Percentiles rank a stretch among this genome's conserved stretches.
These are phyloP conservation scores for Nannochloris sp. DNA, from an alignment of 139 green algal genomes.

Conservation along the genomic window DNA sequence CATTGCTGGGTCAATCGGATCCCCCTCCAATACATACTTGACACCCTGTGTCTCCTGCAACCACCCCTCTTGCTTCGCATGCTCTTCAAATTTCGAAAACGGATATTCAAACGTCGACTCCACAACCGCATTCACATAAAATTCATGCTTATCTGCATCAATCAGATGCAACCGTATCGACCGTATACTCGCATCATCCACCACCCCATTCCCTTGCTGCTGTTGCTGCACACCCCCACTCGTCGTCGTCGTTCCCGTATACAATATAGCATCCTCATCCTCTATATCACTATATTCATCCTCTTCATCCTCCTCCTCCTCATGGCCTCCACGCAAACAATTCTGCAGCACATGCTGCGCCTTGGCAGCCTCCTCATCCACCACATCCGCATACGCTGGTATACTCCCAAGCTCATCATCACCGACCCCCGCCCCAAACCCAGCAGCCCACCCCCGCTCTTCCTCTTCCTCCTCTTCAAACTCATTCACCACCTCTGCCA, in stretches of 20 bases:
- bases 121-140: not conserved
- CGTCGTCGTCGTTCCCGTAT: too few relatives aligned
- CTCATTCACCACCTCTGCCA: not conserved
- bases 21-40: not conserved
- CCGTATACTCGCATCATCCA: not conserved
- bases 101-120: not conserved
- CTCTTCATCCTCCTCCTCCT: not conserved
- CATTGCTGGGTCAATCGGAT: not conserved
- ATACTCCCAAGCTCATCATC: not conserved
- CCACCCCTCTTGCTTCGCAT: not conserved
- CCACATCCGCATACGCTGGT: not conserved
- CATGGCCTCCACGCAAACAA: not conserved
- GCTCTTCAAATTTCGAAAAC: constrained; percentile 1
- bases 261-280: not conserved
- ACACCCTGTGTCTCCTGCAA: not conserved
- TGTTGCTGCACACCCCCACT: not conserved
- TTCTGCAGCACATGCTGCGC: constrained; percentile 1
- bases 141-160: not conserved
- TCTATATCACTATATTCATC: not conserved
- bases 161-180: not conserved
- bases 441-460: not conserved
- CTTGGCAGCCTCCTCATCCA: not conserved
- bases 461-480: not conserved
- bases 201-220: not conserved
- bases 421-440: not conserved